Evolutionary conservation across 306 rosid species (phyloP), one percentile per base, ranked within the genome.

Genomic region (Vigna hirtella): DNA sequence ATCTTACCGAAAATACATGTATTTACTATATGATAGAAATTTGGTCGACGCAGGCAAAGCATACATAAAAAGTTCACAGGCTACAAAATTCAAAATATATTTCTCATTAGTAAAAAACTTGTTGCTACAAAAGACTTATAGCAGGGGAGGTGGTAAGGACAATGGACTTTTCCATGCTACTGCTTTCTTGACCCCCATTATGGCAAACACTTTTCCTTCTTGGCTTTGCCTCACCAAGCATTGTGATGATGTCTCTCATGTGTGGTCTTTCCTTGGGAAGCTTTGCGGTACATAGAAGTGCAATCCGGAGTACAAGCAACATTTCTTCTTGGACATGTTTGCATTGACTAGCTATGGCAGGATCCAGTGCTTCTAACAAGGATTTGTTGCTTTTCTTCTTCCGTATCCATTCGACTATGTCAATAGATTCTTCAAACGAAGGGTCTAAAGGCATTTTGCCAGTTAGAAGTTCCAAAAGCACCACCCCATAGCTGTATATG

Each of bases 211-310:
- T 91, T 81, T 93, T 93, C 64, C 98, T 86, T 80, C 98, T 91
- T 3, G 98, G 97, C 83, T 93, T 89, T 38, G 97, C 95, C 77
- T 93, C 98, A 63, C 97, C 97, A 47, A 93, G 93, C 97, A 93
- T 91, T 32, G 91, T 91, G 77, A 87, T 67, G 61, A 93, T 48
- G 67, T 88, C 98, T 79, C 91, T 87, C 98, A 91, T 91, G 34
- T 92, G 82, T 16, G 97, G 95, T 78, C 98, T 91, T 72, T 91
- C 98, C 84, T 85, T 93, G 0, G 98, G 97, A 72, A 88, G 92
- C 74, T 88, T 93, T 57, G 91, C 92, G 2, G 97, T 91, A 43
- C 97, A 89, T 2, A 90, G 87, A 63, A 93, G 90, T 4, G 98
- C 98, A 4, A 90, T 88, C 64, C 95, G 73, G 20, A 91, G 91